A percentile compares a stretch with the other conserved stretches of the same genome.
These are phyloP conservation scores for Aspergillus avenaceus DNA, from an alignment of 495 filamentous ascomycete species.

Conservation along the genomic window DNA sequence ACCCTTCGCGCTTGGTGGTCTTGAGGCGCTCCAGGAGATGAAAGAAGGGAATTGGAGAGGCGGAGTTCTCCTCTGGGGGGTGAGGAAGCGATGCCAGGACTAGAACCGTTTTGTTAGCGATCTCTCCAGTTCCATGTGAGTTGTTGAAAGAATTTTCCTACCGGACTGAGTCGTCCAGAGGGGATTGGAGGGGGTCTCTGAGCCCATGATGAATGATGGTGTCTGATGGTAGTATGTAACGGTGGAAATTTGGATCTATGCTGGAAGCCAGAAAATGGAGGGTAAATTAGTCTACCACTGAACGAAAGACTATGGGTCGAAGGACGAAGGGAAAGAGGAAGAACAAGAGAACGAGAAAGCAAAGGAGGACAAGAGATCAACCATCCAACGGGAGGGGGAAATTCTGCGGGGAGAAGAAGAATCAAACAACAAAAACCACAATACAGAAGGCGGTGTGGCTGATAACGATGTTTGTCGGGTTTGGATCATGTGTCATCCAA, in stretches of 20 bases:
- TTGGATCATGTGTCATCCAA: neutral
- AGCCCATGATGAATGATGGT: slow-evolving; percentile 36
- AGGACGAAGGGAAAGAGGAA: slow-evolving; percentile 5
- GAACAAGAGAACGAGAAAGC: slow-evolving; percentile 4
- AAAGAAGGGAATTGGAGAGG: slow-evolving; percentile 83
- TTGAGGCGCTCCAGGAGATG: slow-evolving; percentile 90
- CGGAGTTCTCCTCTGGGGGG: slow-evolving; percentile 54
- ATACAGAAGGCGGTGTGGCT: slow-evolving; percentile 1
- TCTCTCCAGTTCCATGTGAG: neutral
- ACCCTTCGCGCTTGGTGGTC: slow-evolving; percentile 92
- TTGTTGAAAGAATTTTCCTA: slow-evolving; percentile 4
- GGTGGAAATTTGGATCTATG: neutral
- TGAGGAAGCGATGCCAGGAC: slow-evolving; percentile 46
- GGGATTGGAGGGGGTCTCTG: slow-evolving; percentile 20
- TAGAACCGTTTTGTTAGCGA: slow-evolving; percentile 5
- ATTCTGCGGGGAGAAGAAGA: too few relatives aligned
- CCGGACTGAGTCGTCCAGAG: slow-evolving; percentile 28
- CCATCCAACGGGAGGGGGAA: too few relatives aligned
- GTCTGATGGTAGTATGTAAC: slow-evolving; percentile 4
- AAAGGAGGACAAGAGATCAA: neutral
- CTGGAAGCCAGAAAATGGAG: neutral
- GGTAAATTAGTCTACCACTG: neutral
- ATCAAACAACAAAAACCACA: neutral
- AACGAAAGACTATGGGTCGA: slow-evolving; percentile 9
- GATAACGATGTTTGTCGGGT: neutral